Evolutionary conservation across 2,329 filamentous ascomycete species (phyloP), one percentile per base, ranked within the genome.

Genomic region (Colletotrichum sansevieriae): DNA sequence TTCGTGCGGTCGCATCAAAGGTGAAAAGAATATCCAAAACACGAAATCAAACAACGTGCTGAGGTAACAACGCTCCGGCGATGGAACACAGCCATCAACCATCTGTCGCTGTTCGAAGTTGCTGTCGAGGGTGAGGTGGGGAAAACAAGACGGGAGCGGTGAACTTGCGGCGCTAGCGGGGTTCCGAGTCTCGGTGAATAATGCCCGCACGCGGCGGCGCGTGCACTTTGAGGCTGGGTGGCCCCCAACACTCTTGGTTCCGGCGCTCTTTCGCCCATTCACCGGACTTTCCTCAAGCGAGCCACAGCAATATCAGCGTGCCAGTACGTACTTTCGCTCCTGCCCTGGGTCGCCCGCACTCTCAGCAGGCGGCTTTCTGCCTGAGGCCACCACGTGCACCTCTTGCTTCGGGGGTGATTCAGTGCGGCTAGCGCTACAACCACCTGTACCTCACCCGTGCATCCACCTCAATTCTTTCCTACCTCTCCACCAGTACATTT

Each of bases 391-490:
- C 37, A 39, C 18, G 37, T 35, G 35, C 49, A 49, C 66, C 56
- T 33, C 47, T 60, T 65, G 44, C 59, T 43, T 61, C 25, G 55
- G 62, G 65, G 66, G 66, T 57, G 66, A 66, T 69, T 69, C 66
- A 69, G 56, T 69, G 62, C 55, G 62, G 66, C 63, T 69, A 69
- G 66, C 66, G 66, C 66, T 69, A 69, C 66, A 69, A 69, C 59
- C 56, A 70, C 39, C 57, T 71, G 69, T 68, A 67, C 70, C 68
- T 66, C 49, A 55, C 63, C 67, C 58, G 67, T 70, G 67, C 67
- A 70, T 79, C 77, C 78, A 69, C 66, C 66, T 66, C 66, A 79
- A 78, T 80, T 80, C 79, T 81, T 79, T 78, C 77, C 75, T 78
- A 75, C 75, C 77, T 78, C 75, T 77, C 74, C 75, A 76, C 73